Evolutionary conservation across 495 filamentous ascomycete genomes (phyloP).

Genomic region (Friedmanniomyces simplex): DNA sequence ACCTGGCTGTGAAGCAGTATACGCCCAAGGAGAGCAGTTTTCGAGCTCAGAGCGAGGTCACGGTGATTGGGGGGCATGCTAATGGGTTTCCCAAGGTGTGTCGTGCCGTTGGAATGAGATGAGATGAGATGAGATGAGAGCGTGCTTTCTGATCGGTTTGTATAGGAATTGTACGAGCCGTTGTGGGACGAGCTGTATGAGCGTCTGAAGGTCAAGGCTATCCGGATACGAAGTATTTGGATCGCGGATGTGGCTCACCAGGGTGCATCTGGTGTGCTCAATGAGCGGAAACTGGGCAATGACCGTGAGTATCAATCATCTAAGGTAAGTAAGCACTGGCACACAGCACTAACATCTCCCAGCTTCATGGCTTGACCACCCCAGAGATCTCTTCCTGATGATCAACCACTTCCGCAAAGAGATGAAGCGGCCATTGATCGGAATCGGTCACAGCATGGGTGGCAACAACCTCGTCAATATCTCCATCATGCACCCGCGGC

Average conservation of each 20-base stretch:
- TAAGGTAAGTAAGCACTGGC: not conserved
- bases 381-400: constrained; percentile 77
- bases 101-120: not conserved
- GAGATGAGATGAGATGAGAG: no score
- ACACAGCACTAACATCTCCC: not conserved
- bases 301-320: constrained; percentile 28
- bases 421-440: constrained; percentile 83
- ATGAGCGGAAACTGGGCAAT: constrained; percentile 34
- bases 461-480: constrained; percentile 54
- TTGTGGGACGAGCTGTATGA: constrained; percentile 36
- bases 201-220: constrained; percentile 17
- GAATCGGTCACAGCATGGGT: constrained; percentile 85
- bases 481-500: constrained; percentile 68
- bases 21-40: constrained; percentile 29
- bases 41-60: constrained; percentile 28
- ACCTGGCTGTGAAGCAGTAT: constrained; percentile 39
- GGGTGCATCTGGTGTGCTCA: constrained; percentile 31
- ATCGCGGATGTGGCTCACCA: constrained; percentile 39
- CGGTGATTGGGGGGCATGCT: constrained; percentile 39
- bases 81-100: constrained; percentile 38
- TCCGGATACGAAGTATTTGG: constrained; percentile 36
- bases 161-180: constrained; percentile 38
- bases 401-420: constrained; percentile 71
- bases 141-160: constrained; percentile 1
- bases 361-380: constrained; percentile 69